Percentiles rank a stretch among this genome's conserved stretches.
Evolutionary conservation across 208 protist species (phyloP).

Genomic region (Acanthamoeba lenticulata): DNA sequence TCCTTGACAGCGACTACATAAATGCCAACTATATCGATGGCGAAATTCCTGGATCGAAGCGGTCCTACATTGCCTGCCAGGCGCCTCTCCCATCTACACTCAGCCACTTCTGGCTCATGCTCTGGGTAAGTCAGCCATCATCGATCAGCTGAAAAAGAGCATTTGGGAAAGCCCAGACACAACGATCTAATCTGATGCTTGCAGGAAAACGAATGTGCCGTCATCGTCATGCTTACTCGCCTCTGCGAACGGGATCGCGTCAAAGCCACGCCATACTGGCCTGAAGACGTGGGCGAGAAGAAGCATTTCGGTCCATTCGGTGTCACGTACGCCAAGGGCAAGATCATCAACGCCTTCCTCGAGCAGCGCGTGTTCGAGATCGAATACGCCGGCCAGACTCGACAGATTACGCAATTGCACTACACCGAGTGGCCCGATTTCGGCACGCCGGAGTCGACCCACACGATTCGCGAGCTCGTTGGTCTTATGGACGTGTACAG

Average conservation of each 20-base stretch:
- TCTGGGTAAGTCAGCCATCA: conserved; percentile 58
- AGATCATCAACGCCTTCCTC: conserved; percentile 55
- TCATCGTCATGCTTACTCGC: conserved; percentile 76
- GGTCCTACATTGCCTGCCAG: conserved; percentile 62
- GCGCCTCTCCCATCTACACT: conserved; percentile 61
- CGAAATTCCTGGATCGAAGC: conserved; percentile 41
- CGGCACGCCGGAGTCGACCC: neutral
- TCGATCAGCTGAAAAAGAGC: no score
- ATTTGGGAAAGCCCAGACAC: no score
- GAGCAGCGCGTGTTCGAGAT: conserved; percentile 49
- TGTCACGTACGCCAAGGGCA: conserved; percentile 43
- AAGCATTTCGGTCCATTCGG: neutral
- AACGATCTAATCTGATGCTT: no score
- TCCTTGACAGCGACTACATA: conserved; percentile 67
- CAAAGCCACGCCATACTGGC: conserved; percentile 55
- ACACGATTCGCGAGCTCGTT: conserved; percentile 61
- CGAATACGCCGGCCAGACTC: neutral
- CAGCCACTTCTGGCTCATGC: conserved; percentile 67
- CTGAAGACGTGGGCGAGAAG: neutral
- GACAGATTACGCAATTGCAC: conserved; percentile 59
- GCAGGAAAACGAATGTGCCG: conserved; percentile 42
- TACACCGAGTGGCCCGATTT: conserved; percentile 68
- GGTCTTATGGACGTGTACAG: conserved; percentile 55
- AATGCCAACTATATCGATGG: conserved; percentile 66
- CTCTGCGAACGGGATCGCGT: conserved; percentile 32